These are phyloP conservation scores for Pilatotrama ljubarskyi DNA, from an alignment of 768 basidiomycete genomes.

Conservation along the genomic window DNA sequence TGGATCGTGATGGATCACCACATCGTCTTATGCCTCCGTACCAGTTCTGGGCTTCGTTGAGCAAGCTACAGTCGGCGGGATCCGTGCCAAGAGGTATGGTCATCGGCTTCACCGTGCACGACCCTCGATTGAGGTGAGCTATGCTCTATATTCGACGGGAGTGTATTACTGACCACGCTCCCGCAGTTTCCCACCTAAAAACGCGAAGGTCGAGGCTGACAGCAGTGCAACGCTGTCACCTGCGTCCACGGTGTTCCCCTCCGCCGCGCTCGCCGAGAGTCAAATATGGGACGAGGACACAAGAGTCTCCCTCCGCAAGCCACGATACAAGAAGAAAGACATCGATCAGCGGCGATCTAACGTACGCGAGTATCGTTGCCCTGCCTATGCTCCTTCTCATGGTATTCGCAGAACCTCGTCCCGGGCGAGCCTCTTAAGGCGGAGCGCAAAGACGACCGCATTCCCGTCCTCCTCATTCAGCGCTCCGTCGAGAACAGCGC, in stretches of 20 bases:
- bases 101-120: conserved; percentile 76
- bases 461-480: conserved; percentile 84
- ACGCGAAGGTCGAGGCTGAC: conserved; percentile 48
- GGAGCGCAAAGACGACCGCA: conserved; percentile 72
- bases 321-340: conserved; percentile 79
- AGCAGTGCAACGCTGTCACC: conserved; percentile 28
- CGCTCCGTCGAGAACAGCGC: conserved; percentile 57
- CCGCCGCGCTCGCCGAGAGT: conserved; percentile 57
- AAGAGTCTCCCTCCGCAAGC: conserved; percentile 54
- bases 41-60: conserved; percentile 71
- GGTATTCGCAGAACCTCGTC: conserved; percentile 54
- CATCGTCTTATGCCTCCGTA: not conserved
- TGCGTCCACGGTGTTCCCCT: conserved; percentile 51
- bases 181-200: conserved; percentile 81
- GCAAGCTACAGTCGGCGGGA: conserved; percentile 60
- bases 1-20: not conserved
- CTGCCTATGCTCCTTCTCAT: not conserved
- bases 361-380: conserved; percentile 39
- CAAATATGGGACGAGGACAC: conserved; percentile 70
- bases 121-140: conserved; percentile 81
- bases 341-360: conserved; percentile 80
- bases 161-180: not conserved
- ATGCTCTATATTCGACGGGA: not conserved
- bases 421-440: conserved; percentile 76
- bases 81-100: conserved; percentile 74